Percentiles rank a stretch among this genome's conserved stretches.
These are phyloP conservation scores for Alternaria consortialis DNA, from an alignment of 2,329 filamentous ascomycete genomes.

Conservation along the genomic window DNA sequence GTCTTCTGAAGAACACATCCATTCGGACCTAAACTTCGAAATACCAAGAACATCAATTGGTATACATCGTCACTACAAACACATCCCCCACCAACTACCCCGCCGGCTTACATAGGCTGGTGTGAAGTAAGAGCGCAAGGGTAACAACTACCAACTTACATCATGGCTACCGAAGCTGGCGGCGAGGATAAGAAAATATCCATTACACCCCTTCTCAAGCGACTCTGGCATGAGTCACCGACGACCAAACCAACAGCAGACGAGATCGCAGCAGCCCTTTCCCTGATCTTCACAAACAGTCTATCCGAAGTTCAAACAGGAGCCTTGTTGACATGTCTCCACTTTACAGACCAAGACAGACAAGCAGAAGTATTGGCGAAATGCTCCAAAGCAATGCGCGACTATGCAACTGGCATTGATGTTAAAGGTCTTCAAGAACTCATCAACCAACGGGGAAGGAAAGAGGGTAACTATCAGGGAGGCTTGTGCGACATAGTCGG, in stretches of 20 bases:
- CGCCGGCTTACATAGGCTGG: slow-evolving; percentile 23
- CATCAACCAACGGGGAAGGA: slow-evolving; percentile 67
- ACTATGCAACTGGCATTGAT: slow-evolving; percentile 78
- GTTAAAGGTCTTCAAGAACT: slow-evolving; percentile 67
- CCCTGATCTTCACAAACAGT: slow-evolving; percentile 89
- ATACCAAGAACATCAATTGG: not conserved
- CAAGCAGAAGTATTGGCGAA: slow-evolving; percentile 85
- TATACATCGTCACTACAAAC: slow-evolving; percentile 1
- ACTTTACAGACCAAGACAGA: slow-evolving; percentile 88
- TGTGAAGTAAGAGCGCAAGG: slow-evolving; percentile 13
- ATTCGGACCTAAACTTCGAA: not conserved
- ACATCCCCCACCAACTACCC: slow-evolving; percentile 18
- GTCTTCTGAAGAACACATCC: not conserved
- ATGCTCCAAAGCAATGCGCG: slow-evolving; percentile 84
- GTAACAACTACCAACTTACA: slow-evolving; percentile 12
- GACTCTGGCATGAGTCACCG: slow-evolving; percentile 69
- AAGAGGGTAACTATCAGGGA: slow-evolving; percentile 79
- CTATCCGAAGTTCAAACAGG: slow-evolving; percentile 89
- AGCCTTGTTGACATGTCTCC: slow-evolving; percentile 86
- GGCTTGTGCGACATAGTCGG: slow-evolving; percentile 96
- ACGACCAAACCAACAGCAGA: slow-evolving; percentile 65
- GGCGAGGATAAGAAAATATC: slow-evolving; percentile 51
- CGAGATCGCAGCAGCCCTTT: slow-evolving; percentile 90
- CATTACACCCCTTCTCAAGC: slow-evolving; percentile 76
- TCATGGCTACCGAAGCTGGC: slow-evolving; percentile 36